These are phyloP conservation scores for Ajuga reptans DNA, from an alignment of 305 asterid genomes.

Conservation along the genomic window DNA sequence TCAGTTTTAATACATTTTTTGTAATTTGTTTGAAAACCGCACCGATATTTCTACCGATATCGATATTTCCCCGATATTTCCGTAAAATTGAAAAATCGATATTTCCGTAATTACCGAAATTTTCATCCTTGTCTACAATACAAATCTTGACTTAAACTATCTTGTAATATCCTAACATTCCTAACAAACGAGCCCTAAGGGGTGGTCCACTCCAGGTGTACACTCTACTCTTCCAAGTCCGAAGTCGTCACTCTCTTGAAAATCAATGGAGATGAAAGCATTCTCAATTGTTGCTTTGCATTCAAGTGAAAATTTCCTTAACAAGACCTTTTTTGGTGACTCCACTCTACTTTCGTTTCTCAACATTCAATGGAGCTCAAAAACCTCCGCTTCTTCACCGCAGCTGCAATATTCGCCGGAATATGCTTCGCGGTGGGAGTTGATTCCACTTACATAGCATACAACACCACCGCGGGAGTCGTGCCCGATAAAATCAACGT, in stretches of 20 bases:
- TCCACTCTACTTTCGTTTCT: neutral
- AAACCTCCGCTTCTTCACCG: neutral
- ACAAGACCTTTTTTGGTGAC: neutral
- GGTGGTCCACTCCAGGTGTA: no score
- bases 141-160: no score
- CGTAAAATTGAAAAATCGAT: no score
- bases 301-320: constrained; percentile 13
- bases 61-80: no score
- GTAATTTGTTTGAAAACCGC: no score
- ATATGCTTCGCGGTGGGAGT: constrained; percentile 15
- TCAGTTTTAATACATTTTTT: no score
- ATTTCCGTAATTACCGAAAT: no score
- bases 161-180: no score
- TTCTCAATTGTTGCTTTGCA: constrained; percentile 23
- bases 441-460: constrained; percentile 47
- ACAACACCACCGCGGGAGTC: constrained; percentile 54
- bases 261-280: no score
- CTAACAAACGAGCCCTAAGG: no score
- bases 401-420: constrained; percentile 28
- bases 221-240: neutral
- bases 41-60: no score
- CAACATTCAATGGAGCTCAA: constrained; percentile 19
- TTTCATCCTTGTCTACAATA: no score
- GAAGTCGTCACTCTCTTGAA: neutral
- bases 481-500: constrained; percentile 64